These are phyloP conservation scores for Thalassia testudinum DNA, from an alignment of 116 monocot genomes.

Conservation along the genomic window DNA sequence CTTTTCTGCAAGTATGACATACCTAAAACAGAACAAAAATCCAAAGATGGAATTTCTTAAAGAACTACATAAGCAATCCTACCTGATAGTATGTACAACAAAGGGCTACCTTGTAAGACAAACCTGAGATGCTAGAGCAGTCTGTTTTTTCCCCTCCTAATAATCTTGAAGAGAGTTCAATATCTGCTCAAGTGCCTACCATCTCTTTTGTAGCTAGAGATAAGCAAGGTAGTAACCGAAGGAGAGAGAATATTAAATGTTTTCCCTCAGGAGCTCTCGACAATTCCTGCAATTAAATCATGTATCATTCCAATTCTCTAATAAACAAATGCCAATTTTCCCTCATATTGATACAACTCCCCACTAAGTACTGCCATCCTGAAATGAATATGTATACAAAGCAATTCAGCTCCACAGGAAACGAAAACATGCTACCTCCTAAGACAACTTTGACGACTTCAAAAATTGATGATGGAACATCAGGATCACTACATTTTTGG, in stretches of 20 bases:
- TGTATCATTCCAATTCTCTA: slow-evolving; percentile 85
- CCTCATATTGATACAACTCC: slow-evolving; percentile 37
- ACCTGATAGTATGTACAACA: too few species aligned
- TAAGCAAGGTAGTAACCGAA: slow-evolving; percentile 40
- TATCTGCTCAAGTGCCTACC: too few species aligned
- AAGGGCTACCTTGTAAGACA: too few species aligned
- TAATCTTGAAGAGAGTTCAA: too few species aligned
- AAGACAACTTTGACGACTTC: slow-evolving; percentile 46
- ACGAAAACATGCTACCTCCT: slow-evolving; percentile 28
- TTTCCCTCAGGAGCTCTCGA: slow-evolving; percentile 58
- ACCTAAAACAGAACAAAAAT: too few species aligned
- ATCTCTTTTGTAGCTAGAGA: slow-evolving; percentile 74
- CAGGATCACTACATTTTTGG: slow-evolving; percentile 79
- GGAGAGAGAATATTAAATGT: slow-evolving; percentile 41
- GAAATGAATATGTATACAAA: too few species aligned
- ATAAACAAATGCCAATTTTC: slow-evolving; percentile 64
- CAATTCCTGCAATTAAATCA: slow-evolving; percentile 60
- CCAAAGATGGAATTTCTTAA: too few species aligned
- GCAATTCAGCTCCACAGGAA: background rate
- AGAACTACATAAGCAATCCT: too few species aligned
- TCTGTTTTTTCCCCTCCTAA: too few species aligned
- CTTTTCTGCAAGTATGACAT: too few species aligned
- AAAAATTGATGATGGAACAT: slow-evolving; percentile 52
- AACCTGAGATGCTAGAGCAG: too few species aligned
- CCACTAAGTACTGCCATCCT: background rate